These are phyloP conservation scores for Thamnidium elegans DNA, from an alignment of 192 early-diverging fungal genomes.

Conservation along the genomic window DNA sequence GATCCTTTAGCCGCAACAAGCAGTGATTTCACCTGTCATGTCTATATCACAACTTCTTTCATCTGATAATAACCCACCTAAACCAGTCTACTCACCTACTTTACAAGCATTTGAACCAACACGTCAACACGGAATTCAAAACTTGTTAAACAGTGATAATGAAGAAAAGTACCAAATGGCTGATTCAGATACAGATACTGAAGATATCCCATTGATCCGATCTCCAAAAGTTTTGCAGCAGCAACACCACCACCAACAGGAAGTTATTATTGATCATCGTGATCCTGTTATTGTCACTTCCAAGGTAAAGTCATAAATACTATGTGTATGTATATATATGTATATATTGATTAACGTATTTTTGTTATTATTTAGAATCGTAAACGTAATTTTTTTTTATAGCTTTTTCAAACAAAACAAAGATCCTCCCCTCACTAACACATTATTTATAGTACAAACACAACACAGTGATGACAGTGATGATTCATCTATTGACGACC, in stretches of 20 bases:
- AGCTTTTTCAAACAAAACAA: no score
- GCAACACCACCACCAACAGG: neutral
- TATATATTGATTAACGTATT: neutral
- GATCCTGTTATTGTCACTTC: neutral
- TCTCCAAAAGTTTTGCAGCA: neutral
- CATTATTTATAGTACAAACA: neutral
- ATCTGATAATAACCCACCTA: neutral
- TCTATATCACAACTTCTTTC: constrained; percentile 16
- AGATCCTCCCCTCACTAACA: neutral
- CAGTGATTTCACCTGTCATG: constrained; percentile 19
- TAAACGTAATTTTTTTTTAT: no score
- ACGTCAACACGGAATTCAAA: constrained; percentile 26
- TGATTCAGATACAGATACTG: constrained; percentile 30
- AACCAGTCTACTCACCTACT: constrained; percentile 9
- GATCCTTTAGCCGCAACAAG: neutral
- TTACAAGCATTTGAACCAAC: neutral
- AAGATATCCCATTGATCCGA: constrained; percentile 18
- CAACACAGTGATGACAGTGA: constrained; percentile 12
- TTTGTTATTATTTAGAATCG: no score
- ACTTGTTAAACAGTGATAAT: constrained; percentile 17
- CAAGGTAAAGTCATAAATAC: neutral
- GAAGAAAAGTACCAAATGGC: constrained; percentile 15
- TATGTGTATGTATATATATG: neutral
- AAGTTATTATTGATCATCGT: neutral
- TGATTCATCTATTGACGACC: constrained; percentile 13